Percentiles rank a stretch among this genome's conserved stretches.
These are phyloP conservation scores for Bathelium albidoporum DNA, from an alignment of 495 filamentous ascomycete species.

Conservation along the genomic window DNA sequence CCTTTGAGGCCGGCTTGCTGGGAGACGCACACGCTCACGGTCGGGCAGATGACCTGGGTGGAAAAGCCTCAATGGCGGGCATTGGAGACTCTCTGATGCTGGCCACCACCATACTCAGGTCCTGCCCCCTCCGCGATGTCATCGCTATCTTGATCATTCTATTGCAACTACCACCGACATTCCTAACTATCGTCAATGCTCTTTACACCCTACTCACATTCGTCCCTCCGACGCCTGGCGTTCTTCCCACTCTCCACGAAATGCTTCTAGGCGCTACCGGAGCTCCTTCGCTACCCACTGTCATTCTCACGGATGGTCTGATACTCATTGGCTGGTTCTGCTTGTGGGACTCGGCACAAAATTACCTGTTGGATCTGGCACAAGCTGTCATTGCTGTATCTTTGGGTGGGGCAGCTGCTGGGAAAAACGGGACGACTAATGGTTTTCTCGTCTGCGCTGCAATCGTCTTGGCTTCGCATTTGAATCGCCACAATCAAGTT, in stretches of 20 bases:
- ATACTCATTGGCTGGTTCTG: conserved; percentile 81
- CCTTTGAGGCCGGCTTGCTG: conserved; percentile 10
- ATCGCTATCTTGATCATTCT: conserved; percentile 97
- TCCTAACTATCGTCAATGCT: conserved; percentile 82
- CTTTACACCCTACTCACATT: conserved; percentile 91
- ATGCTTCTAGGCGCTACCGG: conserved; percentile 57
- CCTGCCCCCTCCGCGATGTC: conserved; percentile 88
- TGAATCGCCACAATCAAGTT: background rate
- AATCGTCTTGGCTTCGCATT: conserved; percentile 45
- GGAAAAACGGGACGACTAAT: conserved; percentile 49
- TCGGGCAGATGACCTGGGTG: background rate
- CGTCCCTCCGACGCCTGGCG: conserved; percentile 55
- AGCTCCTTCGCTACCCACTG: conserved; percentile 66
- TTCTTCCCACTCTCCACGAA: conserved; percentile 32
- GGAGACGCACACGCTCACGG: conserved; percentile 1
- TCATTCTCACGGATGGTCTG: conserved; percentile 70
- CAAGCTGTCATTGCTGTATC: conserved; percentile 93
- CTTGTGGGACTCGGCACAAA: conserved; percentile 78
- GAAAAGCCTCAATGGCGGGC: conserved; percentile 8
- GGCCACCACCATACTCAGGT: conserved; percentile 74
- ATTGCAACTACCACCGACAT: conserved; percentile 86
- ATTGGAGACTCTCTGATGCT: conserved; percentile 53
- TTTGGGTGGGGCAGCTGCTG: conserved; percentile 72
- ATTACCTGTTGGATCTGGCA: conserved; percentile 84
- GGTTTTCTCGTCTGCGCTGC: conserved; percentile 68